Conservation (phyloP, 2,329 filamentous ascomycete species). For the Arachnomyces sp. region DNA sequence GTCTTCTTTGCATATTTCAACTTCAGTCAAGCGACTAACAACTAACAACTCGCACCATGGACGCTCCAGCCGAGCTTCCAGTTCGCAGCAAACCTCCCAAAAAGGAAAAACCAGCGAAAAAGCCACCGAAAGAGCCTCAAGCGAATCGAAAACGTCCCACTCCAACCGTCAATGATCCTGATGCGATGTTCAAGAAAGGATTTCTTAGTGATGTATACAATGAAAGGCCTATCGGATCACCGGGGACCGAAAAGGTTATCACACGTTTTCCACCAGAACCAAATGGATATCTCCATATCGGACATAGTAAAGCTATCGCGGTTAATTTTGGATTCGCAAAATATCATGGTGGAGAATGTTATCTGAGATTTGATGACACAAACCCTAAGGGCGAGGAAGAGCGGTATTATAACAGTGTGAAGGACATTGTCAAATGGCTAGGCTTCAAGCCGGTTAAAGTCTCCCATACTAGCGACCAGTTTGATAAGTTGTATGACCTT, state of each 20-base stretch:
- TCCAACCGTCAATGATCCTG: slow-evolving; percentile 34
- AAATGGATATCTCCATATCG: slow-evolving; percentile 89
- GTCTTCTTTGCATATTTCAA: too few relatives aligned
- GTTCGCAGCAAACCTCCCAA: slow-evolving; percentile 9
- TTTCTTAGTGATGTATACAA: slow-evolving; percentile 68
- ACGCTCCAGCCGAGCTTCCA: slow-evolving; percentile 1
- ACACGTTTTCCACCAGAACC: slow-evolving; percentile 80
- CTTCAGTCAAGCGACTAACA: too few relatives aligned
- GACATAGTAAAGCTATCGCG: slow-evolving; percentile 90
- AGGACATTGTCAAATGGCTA: slow-evolving; percentile 81
- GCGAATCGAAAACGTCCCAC: slow-evolving; percentile 24
- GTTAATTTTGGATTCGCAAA: slow-evolving; percentile 94
- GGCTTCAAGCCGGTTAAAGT: slow-evolving; percentile 67
- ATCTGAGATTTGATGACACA: slow-evolving; percentile 83
- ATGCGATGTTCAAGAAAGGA: slow-evolving; percentile 72
- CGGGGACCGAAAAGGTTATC: slow-evolving; percentile 33
- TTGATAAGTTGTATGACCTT: slow-evolving; percentile 76
- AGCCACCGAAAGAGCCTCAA: slow-evolving; percentile 33
- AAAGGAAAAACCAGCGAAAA: slow-evolving; percentile 39
- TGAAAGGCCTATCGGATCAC: slow-evolving; percentile 50
- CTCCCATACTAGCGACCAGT: slow-evolving; percentile 87
- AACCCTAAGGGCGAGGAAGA: slow-evolving; percentile 93
- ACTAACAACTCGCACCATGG: too few relatives aligned
- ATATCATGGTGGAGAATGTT: slow-evolving; percentile 70
- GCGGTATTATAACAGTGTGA: slow-evolving; percentile 79